Percentiles rank a stretch among this genome's conserved stretches.
Conservation (phyloP, 2,329 filamentous ascomycete species). For the Exophiala mesophila region DNA sequence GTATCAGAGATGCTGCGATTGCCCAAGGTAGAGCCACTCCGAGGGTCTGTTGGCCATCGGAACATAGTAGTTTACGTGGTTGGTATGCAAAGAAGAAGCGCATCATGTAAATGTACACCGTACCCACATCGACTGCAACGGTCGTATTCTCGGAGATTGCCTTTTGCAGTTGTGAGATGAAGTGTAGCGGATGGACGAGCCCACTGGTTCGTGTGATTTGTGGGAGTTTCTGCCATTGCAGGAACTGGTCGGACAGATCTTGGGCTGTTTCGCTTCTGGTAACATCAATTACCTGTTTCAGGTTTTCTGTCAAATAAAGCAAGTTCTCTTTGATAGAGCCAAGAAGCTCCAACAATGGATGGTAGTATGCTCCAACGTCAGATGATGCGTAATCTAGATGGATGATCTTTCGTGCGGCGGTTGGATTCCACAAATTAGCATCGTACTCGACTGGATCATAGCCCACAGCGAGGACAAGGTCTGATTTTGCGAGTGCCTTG, state of each 20-base stretch:
- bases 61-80: constrained; percentile 43
- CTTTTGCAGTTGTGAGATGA: constrained; percentile 42
- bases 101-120: constrained; percentile 48
- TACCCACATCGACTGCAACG: constrained; percentile 45
- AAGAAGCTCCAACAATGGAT: constrained; percentile 40
- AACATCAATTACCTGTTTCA: constrained; percentile 35
- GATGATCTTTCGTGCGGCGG: constrained; percentile 36
- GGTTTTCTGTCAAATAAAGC: constrained; percentile 31
- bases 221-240: constrained; percentile 32
- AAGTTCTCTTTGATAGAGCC: constrained; percentile 42
- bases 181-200: constrained; percentile 44
- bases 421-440: constrained; percentile 42
- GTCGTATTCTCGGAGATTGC: constrained; percentile 39
- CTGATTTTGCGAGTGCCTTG: constrained; percentile 40
- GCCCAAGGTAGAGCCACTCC: constrained; percentile 47
- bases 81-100: constrained; percentile 29
- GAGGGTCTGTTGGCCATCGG: constrained; percentile 48
- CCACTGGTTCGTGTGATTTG: constrained; percentile 25
- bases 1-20: constrained; percentile 43
- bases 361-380: constrained; percentile 41
- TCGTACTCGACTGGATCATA: constrained; percentile 49
- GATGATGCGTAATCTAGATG: constrained; percentile 40
- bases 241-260: constrained; percentile 34
- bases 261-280: constrained; percentile 28
- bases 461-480: constrained; percentile 43